A percentile compares a stretch with the other conserved stretches of the same genome.
Conservation (phyloP, 2,329 filamentous ascomycete species). For the Anthostomella pinea region DNA sequence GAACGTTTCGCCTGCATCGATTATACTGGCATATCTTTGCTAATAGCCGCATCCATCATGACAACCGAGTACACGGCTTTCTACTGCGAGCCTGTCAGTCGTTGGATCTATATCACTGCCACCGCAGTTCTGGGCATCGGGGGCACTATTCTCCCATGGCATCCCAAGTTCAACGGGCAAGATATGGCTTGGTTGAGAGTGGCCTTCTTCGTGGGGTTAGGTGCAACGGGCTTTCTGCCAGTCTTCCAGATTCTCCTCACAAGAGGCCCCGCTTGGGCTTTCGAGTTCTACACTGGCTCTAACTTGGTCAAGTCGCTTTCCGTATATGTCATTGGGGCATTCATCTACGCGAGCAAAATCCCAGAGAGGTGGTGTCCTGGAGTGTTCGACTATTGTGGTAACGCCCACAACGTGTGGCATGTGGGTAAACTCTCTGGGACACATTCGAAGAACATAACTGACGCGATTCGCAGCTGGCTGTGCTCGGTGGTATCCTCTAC, state of each 20-base stretch:
- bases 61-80: conserved; percentile 98
- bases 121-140: conserved; percentile 80
- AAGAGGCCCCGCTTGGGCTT: conserved; percentile 75
- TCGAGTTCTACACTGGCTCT: conserved; percentile 80
- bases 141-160: conserved; percentile 92
- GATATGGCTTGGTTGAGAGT: conserved; percentile 95
- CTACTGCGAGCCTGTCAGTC: conserved; percentile 89
- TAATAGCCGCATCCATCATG: conserved; percentile 95
- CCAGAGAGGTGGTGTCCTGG: conserved; percentile 93
- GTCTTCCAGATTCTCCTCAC: conserved; percentile 78
- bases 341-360: conserved; percentile 86
- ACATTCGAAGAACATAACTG: conserved; percentile 84
- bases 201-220: conserved; percentile 84
- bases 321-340: conserved; percentile 82
- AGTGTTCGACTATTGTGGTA: conserved; percentile 91
- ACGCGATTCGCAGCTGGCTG: conserved; percentile 91
- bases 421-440: conserved; percentile 73
- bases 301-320: conserved; percentile 74
- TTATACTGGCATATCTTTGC: conserved; percentile 93
- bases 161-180: conserved; percentile 85
- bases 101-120: conserved; percentile 79
- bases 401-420: conserved; percentile 97
- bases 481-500: conserved; percentile 93
- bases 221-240: conserved; percentile 83
- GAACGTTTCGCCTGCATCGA: conserved; percentile 97